Evolutionary conservation across 2,329 filamentous ascomycete genomes (phyloP), one percentile per base, ranked within the genome.

Genomic region (Fusarium ramigenum): DNA sequence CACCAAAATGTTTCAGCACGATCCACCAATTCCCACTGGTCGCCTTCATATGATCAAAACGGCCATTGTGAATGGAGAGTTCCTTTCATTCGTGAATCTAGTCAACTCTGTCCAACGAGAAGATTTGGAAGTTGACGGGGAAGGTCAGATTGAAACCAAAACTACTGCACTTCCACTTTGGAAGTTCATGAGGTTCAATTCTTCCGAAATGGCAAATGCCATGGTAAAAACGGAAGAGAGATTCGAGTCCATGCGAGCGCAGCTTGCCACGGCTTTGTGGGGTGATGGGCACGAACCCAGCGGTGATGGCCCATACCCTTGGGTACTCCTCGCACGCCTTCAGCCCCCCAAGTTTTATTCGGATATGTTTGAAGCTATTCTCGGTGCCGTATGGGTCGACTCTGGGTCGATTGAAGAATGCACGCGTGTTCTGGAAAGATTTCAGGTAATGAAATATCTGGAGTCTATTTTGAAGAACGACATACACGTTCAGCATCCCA

Each of bases 331-430:
- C 2, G 85, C 90, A 0, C 85, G 88, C 0, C 84, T 97, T 2
- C 85, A 87, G 19, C 87, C 91, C 1, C 89, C 89, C 21, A 98
- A 98, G 78, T 93, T 93, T 80, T 92, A 93, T 81, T 96, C 93
- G 0, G 95, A 98, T 80, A 83, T 98, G 12, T 85, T 98, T 15
- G 96, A 98, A 83, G 89, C 90, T 37, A 80, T 97, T 0, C 81
- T 98, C 0, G 96, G 93, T 0, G 95, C 95, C 0, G 87, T 98
- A 0, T 98, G 93, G 85, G 85, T 97, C 25, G 96, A 98, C 80
- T 93, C 87, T 0, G 93, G 92, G 0, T 86, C 88, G 2, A 78
- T 94, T 19, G 83, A 83, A 0, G 80, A 79, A 0, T 97, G 94
- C 76, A 84, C 87, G 56, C 77, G 60, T 0, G 86, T 98, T 42